phyloP scores from a whole-genome alignment of 2,329 filamentous ascomycete genomes.

The Pestalotiopsis sp. region DNA sequence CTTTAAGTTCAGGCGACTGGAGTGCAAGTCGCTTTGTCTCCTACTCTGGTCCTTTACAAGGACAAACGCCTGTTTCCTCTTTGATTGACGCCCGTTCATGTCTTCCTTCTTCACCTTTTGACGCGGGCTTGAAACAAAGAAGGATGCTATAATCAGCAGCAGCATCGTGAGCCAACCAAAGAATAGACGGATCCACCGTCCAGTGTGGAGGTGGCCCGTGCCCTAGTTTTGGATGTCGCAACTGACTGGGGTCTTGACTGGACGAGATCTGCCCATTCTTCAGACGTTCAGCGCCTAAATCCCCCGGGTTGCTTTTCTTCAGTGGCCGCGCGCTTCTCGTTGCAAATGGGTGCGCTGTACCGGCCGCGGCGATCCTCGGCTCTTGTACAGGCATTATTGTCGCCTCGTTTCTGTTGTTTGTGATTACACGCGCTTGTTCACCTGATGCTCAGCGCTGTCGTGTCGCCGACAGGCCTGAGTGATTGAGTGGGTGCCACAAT shows the following conservation, averaged over 20 bases:
- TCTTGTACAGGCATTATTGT: background rate
- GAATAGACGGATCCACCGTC: background rate
- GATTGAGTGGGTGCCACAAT: no score
- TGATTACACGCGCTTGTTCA: no score
- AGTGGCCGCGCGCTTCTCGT: background rate
- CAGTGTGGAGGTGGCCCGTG: background rate
- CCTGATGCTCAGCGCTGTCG: no score
- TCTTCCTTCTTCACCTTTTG: background rate
- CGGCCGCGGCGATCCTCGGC: background rate
- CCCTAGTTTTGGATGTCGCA: background rate
- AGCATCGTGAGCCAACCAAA: background rate
- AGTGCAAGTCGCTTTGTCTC: no score
- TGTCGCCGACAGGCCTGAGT: no score
- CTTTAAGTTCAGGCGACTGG: no score
- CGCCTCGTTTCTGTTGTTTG: background rate
- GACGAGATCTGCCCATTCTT: background rate
- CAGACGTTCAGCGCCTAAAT: background rate
- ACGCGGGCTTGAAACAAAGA: background rate
- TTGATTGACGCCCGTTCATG: background rate
- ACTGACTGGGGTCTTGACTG: background rate
- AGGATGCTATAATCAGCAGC: background rate
- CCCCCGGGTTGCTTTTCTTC: background rate
- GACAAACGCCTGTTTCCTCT: background rate
- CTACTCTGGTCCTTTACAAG: background rate
- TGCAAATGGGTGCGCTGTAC: background rate